phyloP scores from a whole-genome alignment of 2,329 filamentous ascomycete species.

The Incumbomyces delicatus region DNA sequence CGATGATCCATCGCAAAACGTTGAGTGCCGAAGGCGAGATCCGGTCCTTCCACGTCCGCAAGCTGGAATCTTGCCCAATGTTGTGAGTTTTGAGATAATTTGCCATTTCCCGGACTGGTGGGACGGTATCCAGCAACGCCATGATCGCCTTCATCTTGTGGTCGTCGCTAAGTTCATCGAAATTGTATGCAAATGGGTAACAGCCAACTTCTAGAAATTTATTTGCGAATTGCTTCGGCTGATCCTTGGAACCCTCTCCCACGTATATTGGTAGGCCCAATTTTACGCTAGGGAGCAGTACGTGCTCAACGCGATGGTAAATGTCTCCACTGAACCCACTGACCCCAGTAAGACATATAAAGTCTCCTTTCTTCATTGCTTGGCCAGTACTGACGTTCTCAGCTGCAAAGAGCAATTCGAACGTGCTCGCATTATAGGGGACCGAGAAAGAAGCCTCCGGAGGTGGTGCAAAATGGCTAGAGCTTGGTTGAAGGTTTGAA shows the following conservation, averaged over 20 bases:
- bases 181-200: conserved; percentile 29
- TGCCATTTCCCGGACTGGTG: conserved; percentile 31
- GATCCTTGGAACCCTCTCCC: not conserved
- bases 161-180: conserved; percentile 27
- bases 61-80: conserved; percentile 27
- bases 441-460: not conserved
- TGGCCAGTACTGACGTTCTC: not conserved
- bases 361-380: conserved; percentile 6
- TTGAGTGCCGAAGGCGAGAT: conserved; percentile 58
- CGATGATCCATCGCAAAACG: conserved; percentile 76
- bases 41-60: conserved; percentile 47
- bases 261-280: conserved; percentile 6
- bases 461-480: not conserved
- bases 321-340: not conserved
- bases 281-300: conserved; percentile 8
- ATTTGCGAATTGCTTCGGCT: not conserved
- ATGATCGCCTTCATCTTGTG: conserved; percentile 26
- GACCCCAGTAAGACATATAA: not conserved
- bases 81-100: conserved; percentile 33
- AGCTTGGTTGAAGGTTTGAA: not conserved
- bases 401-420: conserved; percentile 1
- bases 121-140: conserved; percentile 31
- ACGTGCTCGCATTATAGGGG: conserved; percentile 1
- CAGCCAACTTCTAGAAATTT: conserved; percentile 10
- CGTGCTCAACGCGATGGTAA: conserved; percentile 11